Evolutionary conservation across 177 flowering plant species (phyloP).

Genomic region (Vitis hybrid): DNA sequence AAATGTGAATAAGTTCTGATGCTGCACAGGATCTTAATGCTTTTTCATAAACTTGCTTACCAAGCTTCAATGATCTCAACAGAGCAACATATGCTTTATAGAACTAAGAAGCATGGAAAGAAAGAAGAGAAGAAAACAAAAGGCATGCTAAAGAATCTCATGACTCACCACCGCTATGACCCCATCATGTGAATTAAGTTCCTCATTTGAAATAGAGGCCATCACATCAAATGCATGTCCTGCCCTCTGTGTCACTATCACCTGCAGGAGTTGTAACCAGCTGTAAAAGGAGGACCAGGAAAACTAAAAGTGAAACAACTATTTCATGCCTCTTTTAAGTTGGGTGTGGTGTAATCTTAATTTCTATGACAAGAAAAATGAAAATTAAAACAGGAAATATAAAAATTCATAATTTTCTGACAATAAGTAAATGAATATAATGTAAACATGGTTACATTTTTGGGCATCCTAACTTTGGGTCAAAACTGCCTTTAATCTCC

Average conservation of each 20-base stretch:
- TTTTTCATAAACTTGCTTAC: too few relatives aligned
- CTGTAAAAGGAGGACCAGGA: not conserved
- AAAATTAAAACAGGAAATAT: not conserved
- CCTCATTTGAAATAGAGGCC: slow-evolving; percentile 52
- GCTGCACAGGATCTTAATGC: too few relatives aligned
- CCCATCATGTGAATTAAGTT: slow-evolving; percentile 81
- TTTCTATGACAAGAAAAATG: not conserved
- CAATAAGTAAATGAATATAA: not conserved
- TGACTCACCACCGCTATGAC: slow-evolving; percentile 82
- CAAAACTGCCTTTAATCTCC: too few relatives aligned
- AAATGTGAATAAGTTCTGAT: not conserved
- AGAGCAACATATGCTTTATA: not conserved
- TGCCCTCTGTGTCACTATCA: slow-evolving; percentile 77
- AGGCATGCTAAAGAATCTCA: slow-evolving; percentile 1
- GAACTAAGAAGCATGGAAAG: not conserved
- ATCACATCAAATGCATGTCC: slow-evolving; percentile 90
- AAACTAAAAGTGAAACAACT: too few relatives aligned
- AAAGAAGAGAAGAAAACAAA: not conserved
- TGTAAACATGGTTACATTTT: not conserved
- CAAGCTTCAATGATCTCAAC: not conserved
- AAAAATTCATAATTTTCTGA: not conserved
- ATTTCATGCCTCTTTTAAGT: too few relatives aligned
- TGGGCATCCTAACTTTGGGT: not conserved
- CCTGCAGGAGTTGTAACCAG: slow-evolving; percentile 39
- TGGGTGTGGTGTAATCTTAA: too few relatives aligned